phyloP scores from a whole-genome alignment of 202 grass and related monocot genomes.

The Saccharum hybrid region DNA sequence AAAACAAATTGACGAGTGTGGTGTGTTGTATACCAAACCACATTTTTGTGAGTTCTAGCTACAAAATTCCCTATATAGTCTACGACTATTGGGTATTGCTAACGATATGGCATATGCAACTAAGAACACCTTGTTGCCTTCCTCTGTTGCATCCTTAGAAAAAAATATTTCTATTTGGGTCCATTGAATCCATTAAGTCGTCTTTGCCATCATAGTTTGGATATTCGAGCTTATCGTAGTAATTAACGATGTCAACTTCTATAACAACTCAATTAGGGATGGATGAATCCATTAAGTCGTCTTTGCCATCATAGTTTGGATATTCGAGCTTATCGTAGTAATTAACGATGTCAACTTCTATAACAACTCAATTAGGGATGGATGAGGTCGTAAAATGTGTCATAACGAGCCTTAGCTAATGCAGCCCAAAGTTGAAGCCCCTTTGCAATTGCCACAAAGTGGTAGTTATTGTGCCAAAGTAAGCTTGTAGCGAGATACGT shows the following conservation, averaged over 20 bases:
- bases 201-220: neutral
- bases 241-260: neutral
- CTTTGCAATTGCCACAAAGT: neutral
- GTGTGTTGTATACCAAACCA: neutral
- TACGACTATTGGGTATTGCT: neutral
- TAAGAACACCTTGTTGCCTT: neutral
- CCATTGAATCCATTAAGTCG: neutral
- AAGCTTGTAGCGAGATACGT: neutral
- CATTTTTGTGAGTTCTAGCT: neutral
- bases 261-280: neutral
- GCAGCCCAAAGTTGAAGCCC: neutral
- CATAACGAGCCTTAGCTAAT: neutral
- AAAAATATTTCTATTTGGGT: neutral
- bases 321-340: neutral
- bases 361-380: neutral
- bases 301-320: neutral
- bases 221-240: neutral
- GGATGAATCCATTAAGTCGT: neutral
- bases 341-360: neutral
- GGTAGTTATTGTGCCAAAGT: neutral
- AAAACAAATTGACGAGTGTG: neutral
- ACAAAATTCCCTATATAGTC: neutral
- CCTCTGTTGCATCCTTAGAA: neutral
- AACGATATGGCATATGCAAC: neutral
- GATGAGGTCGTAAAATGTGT: neutral